phyloP scores from a whole-genome alignment of 1,284 basidiomycete species.

The Neolentinus lepideus region DNA sequence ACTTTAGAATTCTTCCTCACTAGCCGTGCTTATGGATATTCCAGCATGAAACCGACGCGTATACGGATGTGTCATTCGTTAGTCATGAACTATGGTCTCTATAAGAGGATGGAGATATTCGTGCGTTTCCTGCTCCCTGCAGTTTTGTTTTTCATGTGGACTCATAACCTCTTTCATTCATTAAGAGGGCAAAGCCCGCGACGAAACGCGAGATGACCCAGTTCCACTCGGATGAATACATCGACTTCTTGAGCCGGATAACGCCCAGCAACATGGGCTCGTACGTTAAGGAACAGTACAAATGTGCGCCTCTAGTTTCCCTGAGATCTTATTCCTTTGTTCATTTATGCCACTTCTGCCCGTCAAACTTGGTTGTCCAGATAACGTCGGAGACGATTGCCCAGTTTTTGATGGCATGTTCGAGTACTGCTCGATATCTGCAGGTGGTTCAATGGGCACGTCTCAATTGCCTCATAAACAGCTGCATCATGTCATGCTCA shows the following conservation, averaged over 20 bases:
- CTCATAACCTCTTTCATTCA: slow-evolving; percentile 2
- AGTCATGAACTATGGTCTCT: slow-evolving; percentile 98
- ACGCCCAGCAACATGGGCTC: slow-evolving; percentile 83
- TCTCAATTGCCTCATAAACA: slow-evolving; percentile 1
- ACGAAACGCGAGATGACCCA: slow-evolving; percentile 98
- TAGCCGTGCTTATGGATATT: slow-evolving; percentile 8
- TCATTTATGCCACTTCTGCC: not conserved
- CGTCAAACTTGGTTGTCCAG: slow-evolving; percentile 27
- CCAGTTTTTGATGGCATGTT: slow-evolving; percentile 98
- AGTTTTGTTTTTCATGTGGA: not conserved
- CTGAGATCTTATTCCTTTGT: not conserved
- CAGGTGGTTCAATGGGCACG: slow-evolving; percentile 96
- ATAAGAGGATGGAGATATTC: slow-evolving; percentile 97
- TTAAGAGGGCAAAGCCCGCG: slow-evolving; percentile 94
- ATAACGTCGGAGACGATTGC: slow-evolving; percentile 93
- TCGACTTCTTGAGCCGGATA: slow-evolving; percentile 83
- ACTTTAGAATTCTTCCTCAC: not conserved
- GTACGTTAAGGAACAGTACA: slow-evolving; percentile 92
- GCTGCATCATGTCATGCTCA: not conserved
- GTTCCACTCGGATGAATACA: slow-evolving; percentile 92
- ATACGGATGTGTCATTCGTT: slow-evolving; percentile 99
- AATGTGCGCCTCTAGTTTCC: slow-evolving; percentile 53
- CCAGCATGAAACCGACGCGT: slow-evolving; percentile 91
- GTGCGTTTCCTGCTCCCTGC: slow-evolving; percentile 49
- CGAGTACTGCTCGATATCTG: slow-evolving; percentile 98